Percentiles rank a stretch among this genome's conserved stretches.
Conservation (phyloP, 208 protist species). For the Leptomonas seymouri region DNA sequence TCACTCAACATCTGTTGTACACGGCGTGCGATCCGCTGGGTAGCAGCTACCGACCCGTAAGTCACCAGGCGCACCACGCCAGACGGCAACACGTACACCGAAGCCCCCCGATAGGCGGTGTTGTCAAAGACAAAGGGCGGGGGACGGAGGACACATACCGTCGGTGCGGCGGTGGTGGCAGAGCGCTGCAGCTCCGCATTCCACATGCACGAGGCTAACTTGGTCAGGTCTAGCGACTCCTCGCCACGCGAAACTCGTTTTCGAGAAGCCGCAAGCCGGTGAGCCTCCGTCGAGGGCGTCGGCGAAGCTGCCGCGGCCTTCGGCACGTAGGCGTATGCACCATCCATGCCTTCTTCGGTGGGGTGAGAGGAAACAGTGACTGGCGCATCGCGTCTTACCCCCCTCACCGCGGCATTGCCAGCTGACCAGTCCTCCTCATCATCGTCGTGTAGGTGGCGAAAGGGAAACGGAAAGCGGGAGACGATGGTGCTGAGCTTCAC, state of each 20-base stretch:
- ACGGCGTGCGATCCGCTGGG: conserved; percentile 5
- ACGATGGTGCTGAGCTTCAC: conserved; percentile 17
- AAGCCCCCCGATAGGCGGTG: conserved; percentile 1
- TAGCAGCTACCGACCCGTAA: conserved; percentile 18
- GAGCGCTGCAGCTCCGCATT: conserved; percentile 31
- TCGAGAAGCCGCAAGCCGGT: neutral
- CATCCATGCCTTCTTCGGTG: conserved; percentile 2
- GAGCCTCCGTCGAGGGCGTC: neutral
- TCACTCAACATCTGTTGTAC: conserved; percentile 9
- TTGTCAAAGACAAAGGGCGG: conserved; percentile 17
- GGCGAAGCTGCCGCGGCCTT: neutral
- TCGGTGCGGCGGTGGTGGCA: conserved; percentile 2
- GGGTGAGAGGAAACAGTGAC: neutral
- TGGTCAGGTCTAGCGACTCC: neutral
- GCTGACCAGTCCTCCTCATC: conserved; percentile 1
- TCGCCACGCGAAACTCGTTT: neutral
- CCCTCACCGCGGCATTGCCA: too few species aligned
- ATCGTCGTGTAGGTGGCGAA: neutral
- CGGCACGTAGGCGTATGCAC: conserved; percentile 9
- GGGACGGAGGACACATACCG: conserved; percentile 19
- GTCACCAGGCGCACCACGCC: conserved; percentile 29
- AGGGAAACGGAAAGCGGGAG: conserved; percentile 17
- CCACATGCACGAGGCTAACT: conserved; percentile 24
- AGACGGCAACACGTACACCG: conserved; percentile 20
- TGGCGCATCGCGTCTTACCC: neutral